Base-by-base conservation (phyloP, 2,329 filamentous ascomycete species). In the Nakataea oryzae region DNA sequence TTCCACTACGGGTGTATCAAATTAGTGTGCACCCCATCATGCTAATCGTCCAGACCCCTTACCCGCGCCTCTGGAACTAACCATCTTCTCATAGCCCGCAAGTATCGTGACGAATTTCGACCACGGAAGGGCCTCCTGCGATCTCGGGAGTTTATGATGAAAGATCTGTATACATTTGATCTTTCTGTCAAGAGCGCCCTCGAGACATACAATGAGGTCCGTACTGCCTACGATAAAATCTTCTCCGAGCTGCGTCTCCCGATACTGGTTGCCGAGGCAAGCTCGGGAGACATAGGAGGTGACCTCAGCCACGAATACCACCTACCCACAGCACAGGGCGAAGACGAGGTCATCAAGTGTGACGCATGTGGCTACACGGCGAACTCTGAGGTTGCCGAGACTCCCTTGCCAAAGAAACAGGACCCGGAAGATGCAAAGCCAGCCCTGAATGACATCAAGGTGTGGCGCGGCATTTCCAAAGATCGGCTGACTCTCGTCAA, bases 141-240 rank as follows among this genome's bases (percentile, higher is more conserved):
- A 12, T 89, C 91, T 0, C 86, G 92, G 64, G 95, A 99, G 70
- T 99, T 99, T 69, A 76, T 91, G 67, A 99, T 99, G 95, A 99
- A 99, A 74, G 95, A 99, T 73, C 82, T 99, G 1, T 99, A 99
- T 73, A 97, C 93, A 0, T 99, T 99, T 70, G 95, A 99, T 70
- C 76, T 81, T 47, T 87, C 81, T 4, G 72, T 79, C 0, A 75
- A 83, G 29, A 77, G 83, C n/a, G 93, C 93, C 1, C 77, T 93
- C n/a, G 75, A 83, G 59, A 96, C 93, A 0, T 99, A 99, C 68
- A 75, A 84, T 8, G 76, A 86, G 55, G 91, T 96, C 3, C 85
- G 89, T 59, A 73, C 74, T 50, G 88, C 89, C 1, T 99, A 99
- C 71, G 80, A 79, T 14, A 81, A 81, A 24, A 83, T 99, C 60